phyloP scores from a whole-genome alignment of 495 filamentous ascomycete species.

The Haplographium delicatum region DNA sequence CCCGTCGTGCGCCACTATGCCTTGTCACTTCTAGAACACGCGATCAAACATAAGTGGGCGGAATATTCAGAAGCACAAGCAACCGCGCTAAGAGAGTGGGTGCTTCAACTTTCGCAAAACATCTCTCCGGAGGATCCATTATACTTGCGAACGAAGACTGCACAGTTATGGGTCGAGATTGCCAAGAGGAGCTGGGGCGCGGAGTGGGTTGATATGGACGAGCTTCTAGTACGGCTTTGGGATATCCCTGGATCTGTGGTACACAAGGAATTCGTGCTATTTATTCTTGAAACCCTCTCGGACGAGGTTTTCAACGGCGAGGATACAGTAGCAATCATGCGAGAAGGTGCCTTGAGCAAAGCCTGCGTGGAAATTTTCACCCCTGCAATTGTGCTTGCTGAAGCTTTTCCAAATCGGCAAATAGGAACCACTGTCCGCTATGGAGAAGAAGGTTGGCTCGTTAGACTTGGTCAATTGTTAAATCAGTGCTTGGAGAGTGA shows the following conservation, averaged over 20 bases:
- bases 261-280: constrained; percentile 75
- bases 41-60: constrained; percentile 75
- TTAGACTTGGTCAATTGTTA: constrained; percentile 69
- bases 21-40: constrained; percentile 82
- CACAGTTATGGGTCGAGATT: constrained; percentile 91
- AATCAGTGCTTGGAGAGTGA: constrained; percentile 64
- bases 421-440: constrained; percentile 56
- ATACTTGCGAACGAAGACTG: constrained; percentile 88
- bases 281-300: constrained; percentile 84
- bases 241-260: constrained; percentile 51
- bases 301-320: constrained; percentile 92
- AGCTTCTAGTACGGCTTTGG: constrained; percentile 77
- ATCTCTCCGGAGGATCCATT: constrained; percentile 67
- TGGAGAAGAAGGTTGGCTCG: constrained; percentile 82
- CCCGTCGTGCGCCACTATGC: constrained; percentile 89
- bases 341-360: constrained; percentile 77
- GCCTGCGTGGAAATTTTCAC: constrained; percentile 91
- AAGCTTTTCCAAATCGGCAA: constrained; percentile 65
- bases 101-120: constrained; percentile 70
- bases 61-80: constrained; percentile 61
- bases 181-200: constrained; percentile 88
- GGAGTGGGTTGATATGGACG: constrained; percentile 94
- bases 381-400: constrained; percentile 64
- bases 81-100: constrained; percentile 59
- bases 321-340: constrained; percentile 74